Evolutionary conservation across 306 rosid genomes (phyloP).

Genomic region (Quercus bicolor): DNA sequence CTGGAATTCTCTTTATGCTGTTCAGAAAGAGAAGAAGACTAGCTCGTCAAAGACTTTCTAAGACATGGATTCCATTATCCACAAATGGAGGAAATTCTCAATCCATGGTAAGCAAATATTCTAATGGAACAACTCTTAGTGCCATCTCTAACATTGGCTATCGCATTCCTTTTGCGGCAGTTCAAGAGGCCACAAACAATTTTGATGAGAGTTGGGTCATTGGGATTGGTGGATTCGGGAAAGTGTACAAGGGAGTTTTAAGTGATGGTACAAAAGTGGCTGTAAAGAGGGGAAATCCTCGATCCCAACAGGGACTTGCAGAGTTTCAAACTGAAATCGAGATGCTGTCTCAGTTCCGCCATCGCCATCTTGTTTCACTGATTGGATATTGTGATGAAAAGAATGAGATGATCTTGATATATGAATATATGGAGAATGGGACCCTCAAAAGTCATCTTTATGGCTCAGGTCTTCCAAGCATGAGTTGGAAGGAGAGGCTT

Average conservation of each 20-base stretch:
- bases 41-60: slow-evolving; percentile 49
- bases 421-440: slow-evolving; percentile 91
- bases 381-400: slow-evolving; percentile 88
- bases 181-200: slow-evolving; percentile 73
- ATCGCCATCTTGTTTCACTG: slow-evolving; percentile 84
- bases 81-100: slow-evolving; percentile 58
- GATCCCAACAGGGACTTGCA: slow-evolving; percentile 78
- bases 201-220: slow-evolving; percentile 83
- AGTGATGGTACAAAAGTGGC: slow-evolving; percentile 81
- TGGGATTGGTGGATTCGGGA: slow-evolving; percentile 83
- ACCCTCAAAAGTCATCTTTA: slow-evolving; percentile 87
- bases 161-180: slow-evolving; percentile 58
- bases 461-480: slow-evolving; percentile 61
- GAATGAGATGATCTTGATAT: slow-evolving; percentile 85
- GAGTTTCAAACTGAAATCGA: slow-evolving; percentile 86
- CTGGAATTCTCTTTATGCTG: slow-evolving; percentile 34
- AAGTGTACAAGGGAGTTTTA: slow-evolving; percentile 74
- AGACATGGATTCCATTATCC: slow-evolving; percentile 71
- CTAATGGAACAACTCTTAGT: slow-evolving; percentile 60
- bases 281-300: slow-evolving; percentile 83
- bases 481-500: slow-evolving; percentile 85
- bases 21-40: slow-evolving; percentile 49
- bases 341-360: slow-evolving; percentile 90
- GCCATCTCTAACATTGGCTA: slow-evolving; percentile 56
- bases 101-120: slow-evolving; percentile 78